These are phyloP conservation scores for Colletotrichum scovillei DNA, from an alignment of 2,329 filamentous ascomycete genomes.

Conservation along the genomic window DNA sequence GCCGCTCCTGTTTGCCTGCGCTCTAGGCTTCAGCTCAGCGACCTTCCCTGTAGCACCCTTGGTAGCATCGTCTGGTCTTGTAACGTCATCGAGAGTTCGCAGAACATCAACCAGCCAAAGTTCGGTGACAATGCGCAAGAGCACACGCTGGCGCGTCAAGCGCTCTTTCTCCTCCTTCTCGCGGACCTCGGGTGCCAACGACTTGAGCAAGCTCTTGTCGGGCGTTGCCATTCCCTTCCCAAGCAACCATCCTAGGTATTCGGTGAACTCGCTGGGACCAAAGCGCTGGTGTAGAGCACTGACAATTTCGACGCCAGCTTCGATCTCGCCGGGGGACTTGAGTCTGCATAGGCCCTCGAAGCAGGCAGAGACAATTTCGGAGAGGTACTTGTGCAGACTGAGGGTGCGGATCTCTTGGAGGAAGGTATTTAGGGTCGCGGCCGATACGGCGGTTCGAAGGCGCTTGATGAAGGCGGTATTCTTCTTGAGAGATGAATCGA, in stretches of 20 bases:
- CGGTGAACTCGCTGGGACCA: conserved; percentile 89
- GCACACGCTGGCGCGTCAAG: conserved; percentile 83
- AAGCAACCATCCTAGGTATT: conserved; percentile 90
- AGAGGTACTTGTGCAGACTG: conserved; percentile 95
- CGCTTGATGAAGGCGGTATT: conserved; percentile 99
- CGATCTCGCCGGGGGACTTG: conserved; percentile 91
- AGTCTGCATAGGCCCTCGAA: conserved; percentile 94
- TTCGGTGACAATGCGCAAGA: conserved; percentile 92
- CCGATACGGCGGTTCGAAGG: conserved; percentile 87
- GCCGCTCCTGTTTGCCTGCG: conserved; percentile 68
- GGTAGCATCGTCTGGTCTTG: conserved; percentile 71
- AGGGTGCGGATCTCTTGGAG: conserved; percentile 89
- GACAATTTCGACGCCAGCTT: conserved; percentile 90
- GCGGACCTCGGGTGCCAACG: conserved; percentile 80
- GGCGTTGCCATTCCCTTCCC: conserved; percentile 92
- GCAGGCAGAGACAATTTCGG: conserved; percentile 95
- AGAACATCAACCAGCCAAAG: conserved; percentile 94
- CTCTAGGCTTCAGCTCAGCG: conserved; percentile 67
- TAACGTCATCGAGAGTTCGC: conserved; percentile 79
- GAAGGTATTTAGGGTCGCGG: conserved; percentile 84
- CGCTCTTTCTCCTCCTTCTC: conserved; percentile 98
- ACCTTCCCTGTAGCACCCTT: conserved; percentile 73
- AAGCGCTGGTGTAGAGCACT: conserved; percentile 97
- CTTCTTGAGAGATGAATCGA: conserved; percentile 97
- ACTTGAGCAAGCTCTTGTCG: conserved; percentile 85